These are phyloP conservation scores for Conticribra guillardii DNA, from an alignment of 108 stramenopile species.

Conservation along the genomic window DNA sequence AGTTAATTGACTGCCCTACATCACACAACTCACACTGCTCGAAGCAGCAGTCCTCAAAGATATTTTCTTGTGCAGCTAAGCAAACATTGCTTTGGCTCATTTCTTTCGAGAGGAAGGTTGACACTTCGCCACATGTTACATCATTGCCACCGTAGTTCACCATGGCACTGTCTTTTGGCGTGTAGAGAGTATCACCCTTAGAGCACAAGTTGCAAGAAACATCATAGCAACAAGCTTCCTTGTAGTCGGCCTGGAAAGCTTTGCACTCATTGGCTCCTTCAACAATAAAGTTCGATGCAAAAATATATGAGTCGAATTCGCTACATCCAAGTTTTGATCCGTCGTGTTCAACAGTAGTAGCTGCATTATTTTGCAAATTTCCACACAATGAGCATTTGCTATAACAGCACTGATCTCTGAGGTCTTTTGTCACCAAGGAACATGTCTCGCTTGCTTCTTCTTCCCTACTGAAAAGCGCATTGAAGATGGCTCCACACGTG, in stretches of 20 bases:
- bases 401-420: slow-evolving; percentile 43
- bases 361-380: slow-evolving; percentile 30
- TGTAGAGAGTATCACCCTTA: slow-evolving; percentile 28
- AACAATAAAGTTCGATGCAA: slow-evolving; percentile 34
- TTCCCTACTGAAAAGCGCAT: slow-evolving; percentile 47
- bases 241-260: slow-evolving; percentile 36
- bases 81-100: slow-evolving; percentile 51
- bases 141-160: slow-evolving; percentile 39
- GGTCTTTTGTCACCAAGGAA: slow-evolving; percentile 36
- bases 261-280: slow-evolving; percentile 42
- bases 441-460: slow-evolving; percentile 44
- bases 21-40: slow-evolving; percentile 47
- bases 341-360: slow-evolving; percentile 33
- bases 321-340: slow-evolving; percentile 41
- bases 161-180: slow-evolving; percentile 29
- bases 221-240: slow-evolving; percentile 46
- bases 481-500: slow-evolving; percentile 50
- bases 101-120: slow-evolving; percentile 37
- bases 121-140: slow-evolving; percentile 40
- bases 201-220: slow-evolving; percentile 48
- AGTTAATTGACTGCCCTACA: slow-evolving; percentile 39
- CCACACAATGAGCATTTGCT: slow-evolving; percentile 47
- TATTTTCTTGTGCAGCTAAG: slow-evolving; percentile 49
- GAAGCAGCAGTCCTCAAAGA: slow-evolving; percentile 49
- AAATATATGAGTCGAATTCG: slow-evolving; percentile 51